Conservation (phyloP, 148 eudicot species). For the Euryodendron excelsum region DNA sequence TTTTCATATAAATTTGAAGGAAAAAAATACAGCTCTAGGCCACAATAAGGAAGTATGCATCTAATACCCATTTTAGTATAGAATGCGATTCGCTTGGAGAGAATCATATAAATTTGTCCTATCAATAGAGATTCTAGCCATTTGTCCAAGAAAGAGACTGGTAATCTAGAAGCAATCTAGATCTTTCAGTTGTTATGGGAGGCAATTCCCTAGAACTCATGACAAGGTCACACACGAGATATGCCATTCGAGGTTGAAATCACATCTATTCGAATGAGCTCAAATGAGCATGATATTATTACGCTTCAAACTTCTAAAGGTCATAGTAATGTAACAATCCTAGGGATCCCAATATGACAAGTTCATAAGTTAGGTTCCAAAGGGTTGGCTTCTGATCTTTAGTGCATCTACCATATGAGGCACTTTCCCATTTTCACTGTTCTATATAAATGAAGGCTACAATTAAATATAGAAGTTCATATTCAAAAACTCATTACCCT, state of each 20-base stretch:
- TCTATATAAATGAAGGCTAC: background rate
- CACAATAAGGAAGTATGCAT: background rate
- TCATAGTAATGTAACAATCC: no score
- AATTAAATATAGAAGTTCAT: background rate
- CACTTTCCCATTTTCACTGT: no score
- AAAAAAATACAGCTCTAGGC: background rate
- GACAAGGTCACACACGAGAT: no score
- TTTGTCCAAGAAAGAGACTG: background rate
- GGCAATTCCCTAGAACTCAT: no score
- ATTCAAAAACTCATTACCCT: constrained; percentile 40
- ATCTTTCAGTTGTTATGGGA: no score
- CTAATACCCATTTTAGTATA: background rate
- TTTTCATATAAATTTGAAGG: background rate
- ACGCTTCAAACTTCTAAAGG: no score
- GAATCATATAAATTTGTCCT: background rate
- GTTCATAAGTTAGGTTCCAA: no score
- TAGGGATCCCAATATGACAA: no score
- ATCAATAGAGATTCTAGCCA: background rate
- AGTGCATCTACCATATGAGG: background rate
- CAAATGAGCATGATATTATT: no score
- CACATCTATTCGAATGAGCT: no score
- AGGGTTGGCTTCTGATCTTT: background rate
- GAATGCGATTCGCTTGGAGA: background rate
- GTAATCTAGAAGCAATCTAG: no score
- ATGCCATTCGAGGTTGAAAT: no score